A percentile compares a stretch with the other conserved stretches of the same genome.
Conservation (phyloP, 257 asterid species). For the Solanum ossicruentum region DNA sequence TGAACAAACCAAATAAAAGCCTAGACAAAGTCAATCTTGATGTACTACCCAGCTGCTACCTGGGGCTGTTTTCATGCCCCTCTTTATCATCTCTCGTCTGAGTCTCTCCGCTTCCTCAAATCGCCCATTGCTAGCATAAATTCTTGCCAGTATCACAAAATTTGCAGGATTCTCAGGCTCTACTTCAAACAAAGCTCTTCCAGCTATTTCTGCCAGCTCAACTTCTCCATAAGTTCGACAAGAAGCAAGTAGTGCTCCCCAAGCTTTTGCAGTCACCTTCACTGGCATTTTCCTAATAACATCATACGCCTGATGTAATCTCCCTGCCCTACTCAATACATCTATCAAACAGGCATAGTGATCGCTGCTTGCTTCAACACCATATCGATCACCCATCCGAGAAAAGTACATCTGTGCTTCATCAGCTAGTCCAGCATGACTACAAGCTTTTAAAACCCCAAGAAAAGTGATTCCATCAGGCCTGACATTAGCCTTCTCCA, state of each 20-base stretch:
- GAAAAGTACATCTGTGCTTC: constrained; percentile 23
- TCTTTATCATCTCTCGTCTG: constrained; percentile 27
- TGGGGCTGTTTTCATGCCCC: constrained; percentile 23
- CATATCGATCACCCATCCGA: constrained; percentile 11
- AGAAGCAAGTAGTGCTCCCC: constrained; percentile 41
- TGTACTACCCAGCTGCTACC: constrained; percentile 38
- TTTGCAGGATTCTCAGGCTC: constrained; percentile 43
- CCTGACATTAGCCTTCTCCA: constrained; percentile 24
- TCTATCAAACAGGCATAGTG: constrained; percentile 39
- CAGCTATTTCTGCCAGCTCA: constrained; percentile 32
- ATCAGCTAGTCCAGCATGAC: constrained; percentile 34
- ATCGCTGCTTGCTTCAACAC: constrained; percentile 22
- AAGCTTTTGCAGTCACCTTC: constrained; percentile 33
- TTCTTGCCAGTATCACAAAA: constrained; percentile 24
- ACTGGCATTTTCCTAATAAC: constrained; percentile 25
- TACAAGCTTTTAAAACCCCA: constrained; percentile 35
- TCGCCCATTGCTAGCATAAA: constrained; percentile 20
- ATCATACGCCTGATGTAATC: constrained; percentile 27
- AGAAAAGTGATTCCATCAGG: constrained; percentile 33
- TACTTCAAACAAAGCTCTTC: constrained; percentile 26
- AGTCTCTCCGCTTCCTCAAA: constrained; percentile 19
- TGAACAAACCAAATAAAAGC: neutral
- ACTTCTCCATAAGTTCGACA: constrained; percentile 36
- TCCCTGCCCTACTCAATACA: constrained; percentile 30
- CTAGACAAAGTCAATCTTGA: neutral